phyloP scores from a whole-genome alignment of 2,329 filamentous ascomycete species.

The Fusarium begoniae region DNA sequence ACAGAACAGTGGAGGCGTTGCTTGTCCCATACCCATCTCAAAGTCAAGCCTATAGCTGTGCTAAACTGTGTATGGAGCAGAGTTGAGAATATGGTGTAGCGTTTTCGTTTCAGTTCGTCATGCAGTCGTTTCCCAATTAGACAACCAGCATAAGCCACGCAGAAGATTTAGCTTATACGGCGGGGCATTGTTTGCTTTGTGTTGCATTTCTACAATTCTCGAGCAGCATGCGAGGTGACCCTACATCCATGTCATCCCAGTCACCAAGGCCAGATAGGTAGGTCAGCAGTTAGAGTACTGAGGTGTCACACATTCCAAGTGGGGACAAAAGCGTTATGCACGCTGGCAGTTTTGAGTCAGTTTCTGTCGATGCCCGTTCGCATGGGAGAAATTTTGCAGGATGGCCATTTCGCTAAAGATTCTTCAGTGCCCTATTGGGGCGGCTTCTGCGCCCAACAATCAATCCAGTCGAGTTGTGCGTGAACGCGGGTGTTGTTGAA shows the following conservation, averaged over 20 bases:
- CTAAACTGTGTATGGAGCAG: neutral
- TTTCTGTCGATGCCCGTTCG: neutral
- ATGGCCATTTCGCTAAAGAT: neutral
- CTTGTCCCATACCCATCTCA: neutral
- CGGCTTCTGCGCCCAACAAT: conserved; percentile 53
- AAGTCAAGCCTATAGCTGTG: neutral
- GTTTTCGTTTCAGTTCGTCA: neutral
- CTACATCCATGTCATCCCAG: conserved; percentile 10
- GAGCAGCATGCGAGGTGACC: conserved; percentile 27
- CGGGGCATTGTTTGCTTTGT: conserved; percentile 14
- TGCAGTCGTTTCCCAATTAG: neutral
- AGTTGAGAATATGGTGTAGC: neutral
- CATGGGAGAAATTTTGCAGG: conserved; percentile 2
- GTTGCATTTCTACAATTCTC: conserved; percentile 9
- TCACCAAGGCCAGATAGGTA: neutral
- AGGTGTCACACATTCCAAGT: conserved; percentile 12
- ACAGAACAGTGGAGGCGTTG: neutral
- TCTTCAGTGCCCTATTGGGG: conserved; percentile 17
- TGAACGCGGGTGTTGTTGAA: conserved; percentile 48
- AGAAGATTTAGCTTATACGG: conserved; percentile 4
- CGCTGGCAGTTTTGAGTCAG: conserved; percentile 20
- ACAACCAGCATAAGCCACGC: conserved; percentile 1
- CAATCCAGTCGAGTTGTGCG: conserved; percentile 48
- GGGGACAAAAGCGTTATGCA: conserved; percentile 10
- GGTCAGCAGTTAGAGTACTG: neutral